Conservation (phyloP, 106 monocot species). For the Dendrobium officinale region DNA sequence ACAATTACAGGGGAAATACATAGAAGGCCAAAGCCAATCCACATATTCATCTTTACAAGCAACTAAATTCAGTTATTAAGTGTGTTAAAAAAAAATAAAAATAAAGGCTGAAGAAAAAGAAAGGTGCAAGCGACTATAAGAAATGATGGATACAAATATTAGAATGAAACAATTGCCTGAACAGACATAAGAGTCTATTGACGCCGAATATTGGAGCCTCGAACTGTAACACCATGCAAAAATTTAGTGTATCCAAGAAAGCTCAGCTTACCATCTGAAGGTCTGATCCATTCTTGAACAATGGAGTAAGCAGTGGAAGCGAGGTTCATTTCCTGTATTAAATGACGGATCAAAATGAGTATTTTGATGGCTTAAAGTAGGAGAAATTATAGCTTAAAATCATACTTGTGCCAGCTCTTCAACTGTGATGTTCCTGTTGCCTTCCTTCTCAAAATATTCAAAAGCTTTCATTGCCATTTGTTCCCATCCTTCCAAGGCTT, state of each 20-base stretch:
- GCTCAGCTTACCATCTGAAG: conserved; percentile 72
- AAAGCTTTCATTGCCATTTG: conserved; percentile 76
- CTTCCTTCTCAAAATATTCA: conserved; percentile 78
- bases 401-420: conserved; percentile 83
- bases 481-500: conserved; percentile 91
- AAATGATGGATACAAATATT: background rate
- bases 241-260: conserved; percentile 93
- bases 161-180: background rate
- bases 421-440: conserved; percentile 76
- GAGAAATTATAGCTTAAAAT: background rate
- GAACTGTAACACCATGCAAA: conserved; percentile 85
- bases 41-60: background rate
- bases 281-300: conserved; percentile 86
- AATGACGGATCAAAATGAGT: background rate
- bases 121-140: background rate
- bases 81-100: background rate
- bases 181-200: conserved; percentile 5
- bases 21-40: background rate
- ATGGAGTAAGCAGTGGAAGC: conserved; percentile 44
- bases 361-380: background rate
- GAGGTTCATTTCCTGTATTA: conserved; percentile 80
- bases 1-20: background rate
- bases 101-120: background rate
- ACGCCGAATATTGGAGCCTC: conserved; percentile 52
- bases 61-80: background rate